These are phyloP conservation scores for Kodamaea laetipori DNA, from an alignment of 805 yeast genomes.

Conservation along the genomic window DNA sequence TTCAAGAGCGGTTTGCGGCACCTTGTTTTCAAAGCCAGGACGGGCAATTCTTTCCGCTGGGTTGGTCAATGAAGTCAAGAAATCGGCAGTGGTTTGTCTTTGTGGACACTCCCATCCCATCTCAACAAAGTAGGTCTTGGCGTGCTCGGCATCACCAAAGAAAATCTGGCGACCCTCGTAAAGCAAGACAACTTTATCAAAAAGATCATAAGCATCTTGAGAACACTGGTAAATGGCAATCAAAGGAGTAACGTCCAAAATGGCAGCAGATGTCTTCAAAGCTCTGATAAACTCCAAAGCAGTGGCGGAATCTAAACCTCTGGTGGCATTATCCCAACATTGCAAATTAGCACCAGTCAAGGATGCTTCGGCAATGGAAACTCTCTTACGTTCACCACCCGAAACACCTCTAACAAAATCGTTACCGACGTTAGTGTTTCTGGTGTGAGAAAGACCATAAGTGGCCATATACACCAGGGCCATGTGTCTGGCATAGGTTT, in stretches of 20 bases:
- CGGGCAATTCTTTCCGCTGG: conserved; percentile 50
- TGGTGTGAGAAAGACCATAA: conserved; percentile 60
- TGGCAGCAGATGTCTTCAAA: conserved; percentile 59
- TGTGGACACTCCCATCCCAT: conserved; percentile 61
- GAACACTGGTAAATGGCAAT: conserved; percentile 61
- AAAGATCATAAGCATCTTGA: conserved; percentile 60
- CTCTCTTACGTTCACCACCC: conserved; percentile 87
- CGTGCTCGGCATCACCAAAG: conserved; percentile 49
- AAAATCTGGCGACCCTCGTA: conserved; percentile 60
- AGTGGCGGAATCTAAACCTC: conserved; percentile 84
- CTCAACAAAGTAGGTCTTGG: conserved; percentile 49
- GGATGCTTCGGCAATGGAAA: conserved; percentile 77
- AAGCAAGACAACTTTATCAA: conserved; percentile 62
- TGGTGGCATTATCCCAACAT: conserved; percentile 82
- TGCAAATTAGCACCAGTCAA: conserved; percentile 63
- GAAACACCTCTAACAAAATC: conserved; percentile 72
- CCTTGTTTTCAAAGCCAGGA: conserved; percentile 47
- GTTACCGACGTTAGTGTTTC: conserved; percentile 61
- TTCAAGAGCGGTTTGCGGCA: conserved; percentile 39
- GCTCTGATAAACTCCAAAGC: conserved; percentile 75
- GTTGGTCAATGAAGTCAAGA: conserved; percentile 55
- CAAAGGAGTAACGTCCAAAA: conserved; percentile 53
- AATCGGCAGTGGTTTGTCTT: conserved; percentile 63
- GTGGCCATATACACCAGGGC: conserved; percentile 23
- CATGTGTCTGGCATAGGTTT: conserved; percentile 24